Percentiles rank a stretch among this genome's conserved stretches.
Evolutionary conservation across 495 filamentous ascomycete genomes (phyloP).

Genomic region (Letharia columbiana): DNA sequence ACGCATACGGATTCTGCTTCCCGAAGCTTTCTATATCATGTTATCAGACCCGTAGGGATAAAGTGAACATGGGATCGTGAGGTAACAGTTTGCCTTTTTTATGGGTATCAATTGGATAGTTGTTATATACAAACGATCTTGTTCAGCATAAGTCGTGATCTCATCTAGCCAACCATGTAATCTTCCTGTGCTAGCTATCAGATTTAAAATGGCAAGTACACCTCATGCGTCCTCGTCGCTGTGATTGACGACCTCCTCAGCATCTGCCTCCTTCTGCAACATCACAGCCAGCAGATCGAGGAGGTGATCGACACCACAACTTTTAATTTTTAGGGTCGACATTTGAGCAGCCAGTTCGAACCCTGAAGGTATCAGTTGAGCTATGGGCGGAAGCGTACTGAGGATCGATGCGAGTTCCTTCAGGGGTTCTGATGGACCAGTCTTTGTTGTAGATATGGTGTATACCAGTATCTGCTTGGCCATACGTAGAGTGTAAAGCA

Average conservation of each 20-base stretch:
- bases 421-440: background rate
- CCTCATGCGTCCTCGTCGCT: background rate
- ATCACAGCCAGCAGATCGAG: background rate
- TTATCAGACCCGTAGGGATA: no score
- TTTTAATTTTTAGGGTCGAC: no score
- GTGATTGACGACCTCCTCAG: background rate
- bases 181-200: no score
- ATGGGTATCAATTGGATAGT: no score
- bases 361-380: background rate
- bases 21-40: no score
- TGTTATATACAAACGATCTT: no score
- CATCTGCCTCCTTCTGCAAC: constrained; percentile 2
- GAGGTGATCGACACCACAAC: background rate
- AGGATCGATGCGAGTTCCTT: background rate
- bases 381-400: background rate
- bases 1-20: no score
- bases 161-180: no score
- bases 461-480: constrained; percentile 44
- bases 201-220: no score
- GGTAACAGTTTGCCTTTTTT: no score
- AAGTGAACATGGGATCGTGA: no score
- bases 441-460: background rate
- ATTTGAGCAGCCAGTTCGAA: background rate
- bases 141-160: no score
- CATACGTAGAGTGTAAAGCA: constrained; percentile 59